Base-by-base conservation (phyloP, 2,329 filamentous ascomycete species). In the Sphaceloma murrayae region DNA sequence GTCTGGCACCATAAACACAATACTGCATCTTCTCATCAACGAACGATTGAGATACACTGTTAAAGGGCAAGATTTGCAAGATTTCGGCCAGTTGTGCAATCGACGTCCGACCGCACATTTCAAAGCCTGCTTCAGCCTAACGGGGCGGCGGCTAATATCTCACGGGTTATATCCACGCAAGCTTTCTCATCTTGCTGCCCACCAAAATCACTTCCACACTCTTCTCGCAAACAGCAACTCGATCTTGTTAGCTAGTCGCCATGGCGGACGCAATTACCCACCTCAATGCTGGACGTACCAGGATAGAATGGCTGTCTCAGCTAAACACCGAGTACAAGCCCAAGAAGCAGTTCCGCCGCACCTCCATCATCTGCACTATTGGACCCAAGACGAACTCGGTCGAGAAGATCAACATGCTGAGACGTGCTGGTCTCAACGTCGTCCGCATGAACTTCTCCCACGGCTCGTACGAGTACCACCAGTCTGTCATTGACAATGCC, bases 361-460 rank as follows among this genome's bases (percentile, higher is more conserved):
- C 89, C 52, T 94, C 88, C 62, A 98, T 98, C 72, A 95, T 98
- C 69, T 87, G 89, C 73, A 96, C 91, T 58, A 96, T 98, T 64
- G 91, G 91, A 51, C 91, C 91, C 63, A 98, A 96, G 81, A 98
- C 91, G 58, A 98, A 98, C 76, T 94, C 86, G 27, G 82, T 88
- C 47, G 85, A 95, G 73, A 88, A 87, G 68, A 94, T 98, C 72
- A 96, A 96, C 70, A 77, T 80, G 65, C 84, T 98, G 59, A 85
- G 89, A 66, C 77, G 75, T 70, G 82, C 82, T 54, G 91, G 91
- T 68, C 81, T 96, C 60, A 96, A 96, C 70, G 87, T 98, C 56
- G 91, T 96, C 56, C 89, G 91, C 72, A 98, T 98, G 91, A 98
- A 98, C 82, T 96, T 96, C 67, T 94, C 84, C 53, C 85, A 94